Evolutionary conservation across 2,329 filamentous ascomycete genomes (phyloP), one percentile per base, ranked within the genome.

Genomic region (Colletotrichum euphorbiae): DNA sequence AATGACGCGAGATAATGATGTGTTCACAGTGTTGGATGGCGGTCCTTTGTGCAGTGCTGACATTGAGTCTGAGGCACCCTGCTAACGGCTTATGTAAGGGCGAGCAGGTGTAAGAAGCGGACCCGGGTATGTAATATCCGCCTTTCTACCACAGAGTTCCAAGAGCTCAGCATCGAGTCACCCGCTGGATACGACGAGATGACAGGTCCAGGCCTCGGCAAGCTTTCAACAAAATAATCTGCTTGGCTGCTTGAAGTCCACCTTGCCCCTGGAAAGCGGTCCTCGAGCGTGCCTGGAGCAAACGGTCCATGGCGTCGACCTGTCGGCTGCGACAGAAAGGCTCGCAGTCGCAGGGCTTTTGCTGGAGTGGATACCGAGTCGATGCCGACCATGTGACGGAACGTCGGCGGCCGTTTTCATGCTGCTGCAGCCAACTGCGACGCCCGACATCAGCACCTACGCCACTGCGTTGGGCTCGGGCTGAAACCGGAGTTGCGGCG

Each of bases 391-490:
- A 65, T 54, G 65, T 60, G 65, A 55, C 54, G 61, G 61, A 69
- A 69, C 33, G 46, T n/a, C 42, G 66, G 46, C 66, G 66, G 46
- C 66, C 24, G 66, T 66, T 69, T 65, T 66, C 54, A 66, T 60
- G 54, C 66, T 60, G 66, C 48, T 12, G 28, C 28, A 50, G 13
- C 46, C 42, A 50, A 9, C 21, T 60, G 54, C 54, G 50, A 54
- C 52, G n/a, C n/a, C n/a, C n/a, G n/a, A 66, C 54, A 55, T 33
- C 61, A 66, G 46, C 54, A 55, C 6, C 21, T 42, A 65, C 46
- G 48, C 62, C 55, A 69, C 54, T 38, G 54, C 65, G 36, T 55
- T 50, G 38, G 61, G 33, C 48, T 51, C 33, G 61, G 65, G 19
- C 45, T 50, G 31, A 43, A 31, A 60, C 46, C 61, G 61, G 65